Base-by-base conservation (phyloP, 2,329 filamentous ascomycete species). In the Colletotrichum spinosum region DNA sequence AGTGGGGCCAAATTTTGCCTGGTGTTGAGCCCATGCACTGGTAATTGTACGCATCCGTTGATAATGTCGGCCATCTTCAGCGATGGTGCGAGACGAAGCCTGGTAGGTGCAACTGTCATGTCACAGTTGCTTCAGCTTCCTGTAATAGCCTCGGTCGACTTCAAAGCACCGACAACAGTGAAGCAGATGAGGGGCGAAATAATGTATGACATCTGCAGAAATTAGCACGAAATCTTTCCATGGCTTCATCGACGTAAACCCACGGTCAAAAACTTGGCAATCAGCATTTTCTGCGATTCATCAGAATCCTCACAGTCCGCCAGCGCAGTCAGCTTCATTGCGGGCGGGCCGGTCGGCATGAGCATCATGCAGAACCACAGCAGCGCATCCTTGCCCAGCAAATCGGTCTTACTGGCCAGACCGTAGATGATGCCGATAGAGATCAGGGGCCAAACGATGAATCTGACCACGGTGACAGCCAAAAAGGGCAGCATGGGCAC, bases 331-430 rank as follows among this genome's bases (percentile, higher is more conserved):
- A 84, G 67, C 69, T 83, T 83, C 77, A 82, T 82, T 2, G 81
- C 82, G 3, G 79, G 77, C 5, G 81, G 81, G 0, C 82, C 81
- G 7, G 77, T 78, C 0, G 82, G 81, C 81, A 84, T 83, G 46
- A 83, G 68, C 78, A 81, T 82, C 72, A 83, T 74, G 13, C 78
- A 80, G 70, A 91, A 91, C 88, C 88, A 91, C 38, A 92, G 75
- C 68, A 91, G 85, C 0, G 88, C 88, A 71, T 92, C 89, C 3
- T 78, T 70, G 4, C 80, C 79, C 2, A 92, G 71, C 3, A 86
- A 44, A 0, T 70, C 68, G 0, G 88, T 90, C 58, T 79, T 81
- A 2, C 79, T 81, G 0, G 86, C 87, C 7, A 91, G 71, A 0
- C 74, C 69, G 69, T 85, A 90, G 8, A 91, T 81, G 2, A 85